These are phyloP conservation scores for Aspergillus quadricinctus DNA, from an alignment of 2,329 filamentous ascomycete species.

Conservation along the genomic window DNA sequence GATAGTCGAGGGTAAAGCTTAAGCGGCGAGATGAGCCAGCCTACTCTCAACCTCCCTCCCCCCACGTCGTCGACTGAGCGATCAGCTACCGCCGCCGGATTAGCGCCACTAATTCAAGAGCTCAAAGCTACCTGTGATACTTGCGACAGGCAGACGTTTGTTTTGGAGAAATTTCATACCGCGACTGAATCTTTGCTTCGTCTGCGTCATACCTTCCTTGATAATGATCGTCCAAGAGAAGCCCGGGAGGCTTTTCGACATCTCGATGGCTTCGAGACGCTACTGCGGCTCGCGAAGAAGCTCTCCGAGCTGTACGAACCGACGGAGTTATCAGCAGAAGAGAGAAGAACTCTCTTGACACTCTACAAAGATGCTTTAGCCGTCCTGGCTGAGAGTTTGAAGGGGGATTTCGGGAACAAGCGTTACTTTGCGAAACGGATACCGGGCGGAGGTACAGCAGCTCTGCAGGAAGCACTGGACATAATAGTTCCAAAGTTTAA, in stretches of 20 bases:
- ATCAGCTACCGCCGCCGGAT: constrained; percentile 33
- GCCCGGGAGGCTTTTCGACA: constrained; percentile 79
- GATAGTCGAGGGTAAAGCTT: constrained; percentile 31
- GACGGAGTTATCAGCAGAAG: constrained; percentile 54
- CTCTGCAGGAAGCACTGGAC: constrained; percentile 66
- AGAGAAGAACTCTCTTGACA: constrained; percentile 64
- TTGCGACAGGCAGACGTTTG: constrained; percentile 25
- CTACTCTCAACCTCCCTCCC: constrained; percentile 24
- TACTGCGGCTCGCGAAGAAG: constrained; percentile 65
- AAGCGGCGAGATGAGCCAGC: constrained; percentile 28
- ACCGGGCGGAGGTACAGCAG: constrained; percentile 72
- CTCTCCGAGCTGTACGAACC: constrained; percentile 71
- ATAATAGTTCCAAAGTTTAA: constrained; percentile 59
- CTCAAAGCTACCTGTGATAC: constrained; percentile 30
- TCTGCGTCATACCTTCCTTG: constrained; percentile 62
- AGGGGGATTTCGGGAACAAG: constrained; percentile 77
- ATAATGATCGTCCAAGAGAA: constrained; percentile 45
- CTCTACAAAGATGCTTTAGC: constrained; percentile 55
- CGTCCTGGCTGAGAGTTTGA: constrained; percentile 70
- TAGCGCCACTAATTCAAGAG: constrained; percentile 35
- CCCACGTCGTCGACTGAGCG: constrained; percentile 30
- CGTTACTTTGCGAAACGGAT: constrained; percentile 78
- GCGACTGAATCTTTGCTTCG: constrained; percentile 57
- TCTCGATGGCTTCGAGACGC: constrained; percentile 69
- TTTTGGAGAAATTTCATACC: constrained; percentile 32